Evolutionary conservation across 306 rosid species (phyloP).

Genomic region (Alnus glutinosa): DNA sequence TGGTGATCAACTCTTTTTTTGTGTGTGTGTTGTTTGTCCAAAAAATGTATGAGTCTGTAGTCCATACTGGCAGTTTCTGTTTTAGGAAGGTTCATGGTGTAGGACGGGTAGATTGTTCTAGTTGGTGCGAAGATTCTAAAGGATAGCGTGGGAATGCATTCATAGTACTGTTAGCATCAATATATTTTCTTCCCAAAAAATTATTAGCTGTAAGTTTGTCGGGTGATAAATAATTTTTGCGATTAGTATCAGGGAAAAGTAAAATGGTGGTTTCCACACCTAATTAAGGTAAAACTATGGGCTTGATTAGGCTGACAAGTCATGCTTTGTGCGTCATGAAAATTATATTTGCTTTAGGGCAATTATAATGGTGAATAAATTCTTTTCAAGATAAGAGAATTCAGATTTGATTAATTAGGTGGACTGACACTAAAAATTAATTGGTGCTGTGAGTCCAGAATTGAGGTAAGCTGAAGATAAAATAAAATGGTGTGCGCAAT

Average conservation of each 20-base stretch:
- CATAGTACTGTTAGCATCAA: background rate
- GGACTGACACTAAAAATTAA: background rate
- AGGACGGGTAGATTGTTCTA: background rate
- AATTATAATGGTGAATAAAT: background rate
- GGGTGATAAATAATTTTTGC: background rate
- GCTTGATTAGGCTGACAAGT: background rate
- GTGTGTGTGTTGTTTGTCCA: too few species aligned
- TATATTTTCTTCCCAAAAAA: background rate
- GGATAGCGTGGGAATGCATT: background rate
- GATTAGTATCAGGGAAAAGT: background rate
- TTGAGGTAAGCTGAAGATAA: background rate
- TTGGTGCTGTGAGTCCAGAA: background rate
- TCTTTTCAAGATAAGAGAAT: background rate
- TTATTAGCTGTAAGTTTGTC: background rate
- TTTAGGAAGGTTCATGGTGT: background rate
- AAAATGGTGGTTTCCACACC: background rate
- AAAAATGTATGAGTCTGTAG: background rate
- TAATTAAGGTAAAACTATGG: background rate
- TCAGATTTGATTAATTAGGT: background rate
- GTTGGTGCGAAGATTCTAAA: background rate
- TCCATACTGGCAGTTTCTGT: background rate
- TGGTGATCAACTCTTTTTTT: background rate
- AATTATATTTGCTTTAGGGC: background rate
- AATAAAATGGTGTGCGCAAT: background rate
- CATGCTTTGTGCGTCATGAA: background rate